phyloP scores from a whole-genome alignment of 257 asterid species.

The Fraxinus cuspidata region DNA sequence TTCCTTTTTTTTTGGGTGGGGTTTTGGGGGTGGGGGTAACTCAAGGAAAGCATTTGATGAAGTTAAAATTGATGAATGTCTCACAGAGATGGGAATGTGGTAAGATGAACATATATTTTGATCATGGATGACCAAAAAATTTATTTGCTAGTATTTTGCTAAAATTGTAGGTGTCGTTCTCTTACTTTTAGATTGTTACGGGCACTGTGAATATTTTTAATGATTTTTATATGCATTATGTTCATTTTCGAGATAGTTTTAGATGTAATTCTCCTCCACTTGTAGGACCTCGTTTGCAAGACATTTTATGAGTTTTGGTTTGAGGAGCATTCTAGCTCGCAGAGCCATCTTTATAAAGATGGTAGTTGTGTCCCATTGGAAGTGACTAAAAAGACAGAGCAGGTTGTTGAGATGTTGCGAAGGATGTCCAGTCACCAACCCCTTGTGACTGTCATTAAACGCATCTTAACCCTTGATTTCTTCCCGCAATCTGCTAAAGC shows the following conservation, averaged over 20 bases:
- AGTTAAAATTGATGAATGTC: too few species aligned
- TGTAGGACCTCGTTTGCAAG: constrained; percentile 97
- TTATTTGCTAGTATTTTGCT: constrained; percentile 19
- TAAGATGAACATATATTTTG: not conserved
- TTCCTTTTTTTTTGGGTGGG: too few species aligned
- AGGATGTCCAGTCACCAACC: constrained; percentile 78
- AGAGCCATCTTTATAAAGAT: constrained; percentile 62
- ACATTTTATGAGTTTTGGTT: constrained; percentile 99
- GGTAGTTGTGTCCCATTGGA: constrained; percentile 94
- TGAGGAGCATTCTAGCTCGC: constrained; percentile 80
- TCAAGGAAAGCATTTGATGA: too few species aligned
- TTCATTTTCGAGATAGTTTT: constrained; percentile 16
- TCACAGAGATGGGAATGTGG: not conserved
- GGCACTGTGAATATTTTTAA: not conserved
- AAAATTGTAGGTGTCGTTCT: constrained; percentile 2
- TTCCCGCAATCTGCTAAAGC: constrained; percentile 98
- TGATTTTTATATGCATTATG: not conserved
- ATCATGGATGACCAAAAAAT: not conserved
- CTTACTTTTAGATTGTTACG: not conserved
- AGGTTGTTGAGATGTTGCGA: constrained; percentile 88
- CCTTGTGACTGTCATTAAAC: constrained; percentile 75
- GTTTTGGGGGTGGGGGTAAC: too few species aligned
- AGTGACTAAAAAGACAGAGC: constrained; percentile 90
- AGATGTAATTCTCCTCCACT: constrained; percentile 24
- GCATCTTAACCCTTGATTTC: constrained; percentile 88